Conservation (phyloP, 106 monocot genomes). For the Dendrobium officinale region DNA sequence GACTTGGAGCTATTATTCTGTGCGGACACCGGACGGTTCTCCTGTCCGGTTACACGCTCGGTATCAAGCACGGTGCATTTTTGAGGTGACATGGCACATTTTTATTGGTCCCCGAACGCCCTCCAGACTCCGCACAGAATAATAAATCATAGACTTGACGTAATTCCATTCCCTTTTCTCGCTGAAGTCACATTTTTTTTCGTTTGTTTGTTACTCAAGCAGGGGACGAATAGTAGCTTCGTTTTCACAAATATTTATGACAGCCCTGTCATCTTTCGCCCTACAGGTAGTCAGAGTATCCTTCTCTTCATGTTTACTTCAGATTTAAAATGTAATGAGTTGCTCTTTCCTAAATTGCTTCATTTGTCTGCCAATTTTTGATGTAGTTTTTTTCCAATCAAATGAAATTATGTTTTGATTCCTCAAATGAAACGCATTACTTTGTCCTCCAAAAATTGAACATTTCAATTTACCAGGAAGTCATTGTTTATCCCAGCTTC, state of each 20-base stretch:
- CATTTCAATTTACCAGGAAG: too few species aligned
- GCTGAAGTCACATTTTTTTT: background rate
- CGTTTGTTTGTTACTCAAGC: constrained; percentile 10
- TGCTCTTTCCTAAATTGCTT: background rate
- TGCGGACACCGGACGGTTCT: too few species aligned
- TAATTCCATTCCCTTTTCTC: background rate
- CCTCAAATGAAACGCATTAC: background rate
- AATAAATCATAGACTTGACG: background rate
- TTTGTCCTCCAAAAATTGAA: background rate
- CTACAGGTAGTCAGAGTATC: constrained; percentile 53
- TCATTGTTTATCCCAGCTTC: background rate
- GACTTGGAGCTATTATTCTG: background rate
- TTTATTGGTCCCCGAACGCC: too few species aligned
- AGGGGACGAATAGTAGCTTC: constrained; percentile 84
- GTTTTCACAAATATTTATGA: constrained; percentile 74
- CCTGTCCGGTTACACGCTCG: too few species aligned
- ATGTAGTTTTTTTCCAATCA: background rate
- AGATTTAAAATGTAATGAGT: background rate
- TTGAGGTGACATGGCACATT: too few species aligned
- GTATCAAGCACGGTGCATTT: too few species aligned
- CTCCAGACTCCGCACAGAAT: too few species aligned
- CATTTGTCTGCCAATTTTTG: background rate
- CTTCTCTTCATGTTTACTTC: background rate
- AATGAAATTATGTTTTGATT: background rate
- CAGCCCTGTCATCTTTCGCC: constrained; percentile 68